phyloP scores from a whole-genome alignment of 2,329 filamentous ascomycete species.

The Shiraia sp. region DNA sequence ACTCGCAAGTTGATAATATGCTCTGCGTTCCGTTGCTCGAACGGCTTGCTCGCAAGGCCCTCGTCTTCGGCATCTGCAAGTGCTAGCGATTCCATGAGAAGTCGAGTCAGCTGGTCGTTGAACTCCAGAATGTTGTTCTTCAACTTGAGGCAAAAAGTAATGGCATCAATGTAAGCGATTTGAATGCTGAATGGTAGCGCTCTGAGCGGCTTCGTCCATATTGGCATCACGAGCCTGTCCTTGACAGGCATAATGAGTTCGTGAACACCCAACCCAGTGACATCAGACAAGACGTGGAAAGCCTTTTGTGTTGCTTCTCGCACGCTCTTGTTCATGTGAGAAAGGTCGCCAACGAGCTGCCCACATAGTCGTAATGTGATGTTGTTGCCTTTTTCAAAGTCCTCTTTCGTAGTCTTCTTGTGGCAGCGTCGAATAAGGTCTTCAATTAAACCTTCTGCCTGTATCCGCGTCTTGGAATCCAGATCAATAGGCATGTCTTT shows the following conservation, averaged over 20 bases:
- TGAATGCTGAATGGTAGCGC: conserved; percentile 93
- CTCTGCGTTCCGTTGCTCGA: conserved; percentile 93
- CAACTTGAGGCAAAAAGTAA: conserved; percentile 90
- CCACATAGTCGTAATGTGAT: conserved; percentile 77
- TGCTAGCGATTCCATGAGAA: conserved; percentile 91
- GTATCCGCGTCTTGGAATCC: conserved; percentile 82
- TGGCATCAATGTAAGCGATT: conserved; percentile 97
- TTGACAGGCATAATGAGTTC: conserved; percentile 89
- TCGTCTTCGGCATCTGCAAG: conserved; percentile 95
- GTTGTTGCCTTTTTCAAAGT: conserved; percentile 68
- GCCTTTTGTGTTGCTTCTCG: conserved; percentile 83
- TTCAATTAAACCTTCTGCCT: conserved; percentile 82
- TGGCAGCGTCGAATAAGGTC: conserved; percentile 78
- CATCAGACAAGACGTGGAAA: conserved; percentile 78
- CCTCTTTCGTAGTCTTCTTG: conserved; percentile 77
- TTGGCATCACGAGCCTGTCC: conserved; percentile 83
- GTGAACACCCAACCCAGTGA: conserved; percentile 77
- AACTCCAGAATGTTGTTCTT: conserved; percentile 89
- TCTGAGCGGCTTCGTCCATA: conserved; percentile 92
- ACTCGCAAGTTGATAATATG: conserved; percentile 90
- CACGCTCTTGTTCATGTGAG: conserved; percentile 95
- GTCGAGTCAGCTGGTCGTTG: conserved; percentile 85
- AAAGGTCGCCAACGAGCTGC: conserved; percentile 83
- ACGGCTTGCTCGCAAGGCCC: conserved; percentile 79
- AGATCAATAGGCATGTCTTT: conserved; percentile 97